phyloP scores from a whole-genome alignment of 345 rosid species.

The Brassica rapa region DNA sequence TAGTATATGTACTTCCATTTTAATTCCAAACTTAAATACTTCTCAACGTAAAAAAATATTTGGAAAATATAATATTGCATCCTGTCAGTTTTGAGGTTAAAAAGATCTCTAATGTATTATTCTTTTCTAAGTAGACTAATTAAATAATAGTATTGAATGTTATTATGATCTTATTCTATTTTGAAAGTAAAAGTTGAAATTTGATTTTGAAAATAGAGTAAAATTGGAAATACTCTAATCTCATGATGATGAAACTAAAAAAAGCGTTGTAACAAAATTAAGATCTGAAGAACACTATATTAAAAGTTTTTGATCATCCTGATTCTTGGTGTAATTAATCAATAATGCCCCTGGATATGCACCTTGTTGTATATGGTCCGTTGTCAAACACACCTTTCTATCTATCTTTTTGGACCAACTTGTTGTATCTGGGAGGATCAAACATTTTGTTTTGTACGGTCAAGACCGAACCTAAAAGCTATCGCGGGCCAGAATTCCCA shows the following conservation, averaged over 20 bases:
- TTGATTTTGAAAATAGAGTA: too few species aligned
- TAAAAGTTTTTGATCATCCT: conserved; percentile 1
- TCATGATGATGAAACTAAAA: not conserved
- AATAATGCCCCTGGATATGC: conserved; percentile 27
- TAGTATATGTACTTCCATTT: not conserved
- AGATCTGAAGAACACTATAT: conserved; percentile 1
- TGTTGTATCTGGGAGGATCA: not conserved
- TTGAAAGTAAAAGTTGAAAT: too few species aligned
- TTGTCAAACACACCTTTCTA: not conserved
- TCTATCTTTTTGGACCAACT: not conserved
- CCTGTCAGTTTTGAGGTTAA: not conserved
- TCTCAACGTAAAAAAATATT: not conserved
- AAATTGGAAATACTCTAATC: too few species aligned
- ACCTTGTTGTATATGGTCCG: conserved; percentile 25
- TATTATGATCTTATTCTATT: too few species aligned
- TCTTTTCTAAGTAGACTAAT: too few species aligned
- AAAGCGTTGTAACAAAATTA: not conserved
- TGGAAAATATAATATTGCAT: not conserved
- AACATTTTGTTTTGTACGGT: not conserved
- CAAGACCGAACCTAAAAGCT: conserved; percentile 21
- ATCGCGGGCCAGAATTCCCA: not conserved
- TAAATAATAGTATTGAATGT: too few species aligned
- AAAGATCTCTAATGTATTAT: too few species aligned
- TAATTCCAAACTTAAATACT: not conserved
- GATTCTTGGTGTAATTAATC: conserved; percentile 17